These are phyloP conservation scores for Hanseniaspora occidentalis DNA, from an alignment of 805 yeast genomes.

Conservation along the genomic window DNA sequence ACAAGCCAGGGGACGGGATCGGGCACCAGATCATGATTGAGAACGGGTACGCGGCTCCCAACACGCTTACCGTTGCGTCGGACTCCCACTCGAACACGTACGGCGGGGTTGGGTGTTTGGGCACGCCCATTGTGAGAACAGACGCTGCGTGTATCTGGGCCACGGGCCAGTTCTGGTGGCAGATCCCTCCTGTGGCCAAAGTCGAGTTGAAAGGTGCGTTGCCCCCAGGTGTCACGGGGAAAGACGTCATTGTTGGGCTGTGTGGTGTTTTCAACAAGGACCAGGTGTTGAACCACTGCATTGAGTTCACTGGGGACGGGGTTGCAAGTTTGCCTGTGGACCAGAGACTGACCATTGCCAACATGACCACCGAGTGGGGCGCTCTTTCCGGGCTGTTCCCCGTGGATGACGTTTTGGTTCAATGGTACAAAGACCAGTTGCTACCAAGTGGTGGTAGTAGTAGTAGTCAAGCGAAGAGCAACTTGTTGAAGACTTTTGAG, in stretches of 20 bases:
- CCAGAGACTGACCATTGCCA: conserved; percentile 84
- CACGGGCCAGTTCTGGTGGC: conserved; percentile 99
- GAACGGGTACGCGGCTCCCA: conserved; percentile 96
- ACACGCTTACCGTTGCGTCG: conserved; percentile 86
- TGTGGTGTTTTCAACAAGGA: conserved; percentile 91
- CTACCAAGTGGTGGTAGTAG: conserved; percentile 26
- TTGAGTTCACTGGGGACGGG: conserved; percentile 85
- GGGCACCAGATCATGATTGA: conserved; percentile 99
- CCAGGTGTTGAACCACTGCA: conserved; percentile 87
- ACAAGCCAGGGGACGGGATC: conserved; percentile 98
- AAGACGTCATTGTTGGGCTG: conserved; percentile 90
- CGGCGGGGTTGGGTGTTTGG: conserved; percentile 92
- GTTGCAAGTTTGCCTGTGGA: conserved; percentile 60
- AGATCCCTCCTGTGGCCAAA: conserved; percentile 95
- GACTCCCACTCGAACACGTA: conserved; percentile 97
- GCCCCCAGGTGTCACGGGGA: conserved; percentile 85
- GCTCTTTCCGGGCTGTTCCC: conserved; percentile 96
- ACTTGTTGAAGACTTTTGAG: conserved; percentile 21
- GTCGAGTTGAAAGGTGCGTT: conserved; percentile 76
- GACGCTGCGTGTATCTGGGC: conserved; percentile 99
- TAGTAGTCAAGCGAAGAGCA: conserved; percentile 6
- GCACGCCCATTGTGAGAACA: conserved; percentile 96
- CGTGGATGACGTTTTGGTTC: conserved; percentile 65
- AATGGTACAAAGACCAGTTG: conserved; percentile 65
- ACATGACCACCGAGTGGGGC: conserved; percentile 99